Conservation (phyloP, 768 basidiomycete species). For the Galerina sulciceps region DNA sequence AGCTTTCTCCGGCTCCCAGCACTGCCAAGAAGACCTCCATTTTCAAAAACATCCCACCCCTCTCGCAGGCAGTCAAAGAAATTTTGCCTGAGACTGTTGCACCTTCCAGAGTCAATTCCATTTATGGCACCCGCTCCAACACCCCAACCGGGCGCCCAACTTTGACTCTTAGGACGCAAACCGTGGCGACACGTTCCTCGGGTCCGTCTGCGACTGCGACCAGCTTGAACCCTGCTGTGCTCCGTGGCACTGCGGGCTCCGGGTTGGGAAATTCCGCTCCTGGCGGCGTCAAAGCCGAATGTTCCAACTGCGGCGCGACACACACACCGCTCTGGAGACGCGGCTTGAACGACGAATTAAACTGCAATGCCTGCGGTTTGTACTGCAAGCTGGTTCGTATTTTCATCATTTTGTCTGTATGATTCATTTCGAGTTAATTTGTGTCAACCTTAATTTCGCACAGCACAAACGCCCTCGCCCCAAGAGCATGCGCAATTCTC, state of each 20-base stretch:
- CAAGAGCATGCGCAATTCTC: constrained; percentile 82
- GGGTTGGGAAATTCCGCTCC: constrained; percentile 45
- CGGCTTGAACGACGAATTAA: constrained; percentile 86
- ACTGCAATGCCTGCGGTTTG: constrained; percentile 87
- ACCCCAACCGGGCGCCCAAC: constrained; percentile 51
- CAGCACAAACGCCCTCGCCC: constrained; percentile 89
- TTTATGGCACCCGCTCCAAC: constrained; percentile 53
- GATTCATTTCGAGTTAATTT: constrained; percentile 9
- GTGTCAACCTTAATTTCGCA: constrained; percentile 15
- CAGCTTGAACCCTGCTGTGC: constrained; percentile 50
- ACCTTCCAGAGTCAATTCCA: constrained; percentile 61
- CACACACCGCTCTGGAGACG: constrained; percentile 89
- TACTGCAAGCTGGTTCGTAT: constrained; percentile 81
- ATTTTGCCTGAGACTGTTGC: constrained; percentile 56
- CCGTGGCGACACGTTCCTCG: constrained; percentile 52
- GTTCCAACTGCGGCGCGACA: constrained; percentile 87
- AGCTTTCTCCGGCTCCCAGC: constrained; percentile 31
- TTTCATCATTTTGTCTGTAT: not conserved
- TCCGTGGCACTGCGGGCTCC: constrained; percentile 32
- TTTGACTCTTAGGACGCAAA: constrained; percentile 65
- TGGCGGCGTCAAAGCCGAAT: constrained; percentile 76
- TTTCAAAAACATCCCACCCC: constrained; percentile 35
- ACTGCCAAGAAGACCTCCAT: constrained; percentile 32
- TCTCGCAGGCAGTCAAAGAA: constrained; percentile 46
- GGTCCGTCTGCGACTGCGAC: constrained; percentile 72